These are phyloP conservation scores for Penicillium antarcticum DNA, from an alignment of 495 filamentous ascomycete genomes.

Conservation along the genomic window DNA sequence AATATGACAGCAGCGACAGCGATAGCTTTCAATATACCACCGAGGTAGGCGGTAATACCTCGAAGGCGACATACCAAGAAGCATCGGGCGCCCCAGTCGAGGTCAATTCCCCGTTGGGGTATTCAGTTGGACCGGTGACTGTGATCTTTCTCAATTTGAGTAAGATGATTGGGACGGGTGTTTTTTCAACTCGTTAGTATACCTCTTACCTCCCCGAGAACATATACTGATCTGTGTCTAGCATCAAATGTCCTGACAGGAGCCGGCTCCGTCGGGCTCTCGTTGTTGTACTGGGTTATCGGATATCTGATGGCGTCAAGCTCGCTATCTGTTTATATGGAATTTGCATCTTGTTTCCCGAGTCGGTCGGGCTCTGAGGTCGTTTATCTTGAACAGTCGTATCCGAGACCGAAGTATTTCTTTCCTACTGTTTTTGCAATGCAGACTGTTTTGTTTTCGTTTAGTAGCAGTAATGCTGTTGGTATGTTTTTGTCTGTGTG, in stretches of 20 bases:
- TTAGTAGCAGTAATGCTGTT: conserved; percentile 61
- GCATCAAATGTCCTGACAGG: conserved; percentile 46
- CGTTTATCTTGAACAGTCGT: conserved; percentile 65
- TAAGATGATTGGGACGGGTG: conserved; percentile 64
- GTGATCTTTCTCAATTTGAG: conserved; percentile 61
- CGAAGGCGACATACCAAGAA: conserved; percentile 57
- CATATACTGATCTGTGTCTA: not conserved
- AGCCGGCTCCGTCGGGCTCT: conserved; percentile 57
- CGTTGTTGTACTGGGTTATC: conserved; percentile 59
- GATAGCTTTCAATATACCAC: conserved; percentile 48
- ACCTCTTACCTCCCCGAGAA: not conserved
- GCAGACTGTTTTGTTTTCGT: conserved; percentile 56
- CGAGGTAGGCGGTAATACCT: conserved; percentile 54
- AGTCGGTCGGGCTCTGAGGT: conserved; percentile 63
- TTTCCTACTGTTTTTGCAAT: conserved; percentile 60
- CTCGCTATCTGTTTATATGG: conserved; percentile 54
- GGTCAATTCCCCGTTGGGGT: conserved; percentile 54
- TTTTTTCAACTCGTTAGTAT: conserved; percentile 60
- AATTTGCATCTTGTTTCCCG: conserved; percentile 60
- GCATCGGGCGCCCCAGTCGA: conserved; percentile 62
- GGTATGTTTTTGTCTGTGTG: not conserved
- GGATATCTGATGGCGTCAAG: conserved; percentile 51
- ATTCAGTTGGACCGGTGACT: conserved; percentile 52
- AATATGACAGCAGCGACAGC: conserved; percentile 13
- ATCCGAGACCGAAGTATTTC: conserved; percentile 57